A percentile compares a stretch with the other conserved stretches of the same genome.
These are phyloP conservation scores for Leccinellum luteum DNA, from an alignment of 768 basidiomycete genomes.

Conservation along the genomic window DNA sequence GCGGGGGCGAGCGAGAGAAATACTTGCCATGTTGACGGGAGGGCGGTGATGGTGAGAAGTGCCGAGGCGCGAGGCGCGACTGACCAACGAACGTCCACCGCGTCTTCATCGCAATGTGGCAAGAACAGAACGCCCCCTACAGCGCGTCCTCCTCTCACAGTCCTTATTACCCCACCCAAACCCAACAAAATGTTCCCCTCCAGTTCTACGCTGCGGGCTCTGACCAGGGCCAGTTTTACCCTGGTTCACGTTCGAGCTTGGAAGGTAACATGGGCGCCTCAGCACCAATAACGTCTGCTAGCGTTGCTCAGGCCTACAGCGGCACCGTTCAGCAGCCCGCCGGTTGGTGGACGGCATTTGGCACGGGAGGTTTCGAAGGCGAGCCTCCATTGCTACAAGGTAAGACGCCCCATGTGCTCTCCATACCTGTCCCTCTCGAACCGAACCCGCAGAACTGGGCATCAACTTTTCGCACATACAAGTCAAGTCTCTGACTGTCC, in stretches of 20 bases:
- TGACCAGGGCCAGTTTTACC: constrained; percentile 61
- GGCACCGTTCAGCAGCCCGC: constrained; percentile 74
- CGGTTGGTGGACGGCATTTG: constrained; percentile 95
- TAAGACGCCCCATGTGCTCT: constrained; percentile 29
- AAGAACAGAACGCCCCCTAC: constrained; percentile 61
- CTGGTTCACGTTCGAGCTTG: constrained; percentile 70
- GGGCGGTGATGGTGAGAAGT: constrained; percentile 27
- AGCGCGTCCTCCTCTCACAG: constrained; percentile 56
- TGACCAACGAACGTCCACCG: constrained; percentile 7
- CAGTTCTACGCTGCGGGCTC: constrained; percentile 75
- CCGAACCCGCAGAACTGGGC: constrained; percentile 69
- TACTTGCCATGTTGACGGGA: constrained; percentile 28
- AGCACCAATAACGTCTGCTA: constrained; percentile 47
- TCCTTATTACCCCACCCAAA: constrained; percentile 48
- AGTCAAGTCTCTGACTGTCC: constrained; percentile 89
- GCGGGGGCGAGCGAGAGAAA: neutral
- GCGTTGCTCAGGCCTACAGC: constrained; percentile 50
- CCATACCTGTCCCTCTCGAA: neutral
- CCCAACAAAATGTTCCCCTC: constrained; percentile 57
- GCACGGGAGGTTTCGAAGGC: constrained; percentile 92
- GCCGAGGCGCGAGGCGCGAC: constrained; percentile 18
- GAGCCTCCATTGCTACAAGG: constrained; percentile 96
- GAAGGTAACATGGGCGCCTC: constrained; percentile 66
- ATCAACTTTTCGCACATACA: constrained; percentile 98
- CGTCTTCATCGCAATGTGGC: constrained; percentile 58